These are phyloP conservation scores for Malassezia equina DNA, from an alignment of 1,284 basidiomycete genomes.

Conservation along the genomic window DNA sequence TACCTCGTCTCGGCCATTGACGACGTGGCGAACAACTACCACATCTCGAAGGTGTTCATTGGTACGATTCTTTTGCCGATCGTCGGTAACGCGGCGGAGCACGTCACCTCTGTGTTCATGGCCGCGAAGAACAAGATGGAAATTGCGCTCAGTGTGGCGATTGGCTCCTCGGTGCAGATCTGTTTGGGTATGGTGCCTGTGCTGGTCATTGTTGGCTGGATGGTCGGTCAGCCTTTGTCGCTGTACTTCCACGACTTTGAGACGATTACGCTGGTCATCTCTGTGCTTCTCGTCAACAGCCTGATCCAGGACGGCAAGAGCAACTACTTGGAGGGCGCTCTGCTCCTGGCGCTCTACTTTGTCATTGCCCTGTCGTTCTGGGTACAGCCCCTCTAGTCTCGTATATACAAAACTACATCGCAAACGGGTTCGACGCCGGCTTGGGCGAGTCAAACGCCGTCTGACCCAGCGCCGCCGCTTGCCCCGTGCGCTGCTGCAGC, in stretches of 20 bases:
- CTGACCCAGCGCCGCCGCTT: neutral
- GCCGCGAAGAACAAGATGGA: conserved; percentile 47
- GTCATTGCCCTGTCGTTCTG: conserved; percentile 42
- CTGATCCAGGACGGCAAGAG: conserved; percentile 48
- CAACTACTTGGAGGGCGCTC: conserved; percentile 43
- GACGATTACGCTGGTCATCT: conserved; percentile 39
- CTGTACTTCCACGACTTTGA: conserved; percentile 45
- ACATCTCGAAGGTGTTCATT: conserved; percentile 46
- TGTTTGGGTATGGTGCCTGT: conserved; percentile 44
- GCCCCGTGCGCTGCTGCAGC: conserved; percentile 26
- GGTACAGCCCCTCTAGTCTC: conserved; percentile 18
- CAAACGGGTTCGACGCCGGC: conserved; percentile 9
- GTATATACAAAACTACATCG: conserved; percentile 8
- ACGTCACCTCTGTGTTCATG: conserved; percentile 43
- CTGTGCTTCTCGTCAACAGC: conserved; percentile 47
- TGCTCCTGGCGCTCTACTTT: conserved; percentile 48
- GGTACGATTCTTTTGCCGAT: conserved; percentile 64
- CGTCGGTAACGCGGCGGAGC: conserved; percentile 59
- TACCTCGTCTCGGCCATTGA: conserved; percentile 49
- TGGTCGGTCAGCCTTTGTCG: conserved; percentile 48
- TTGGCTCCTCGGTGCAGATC: conserved; percentile 61
- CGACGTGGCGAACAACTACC: conserved; percentile 41
- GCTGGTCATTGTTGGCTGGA: conserved; percentile 47
- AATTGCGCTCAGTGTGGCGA: conserved; percentile 64
- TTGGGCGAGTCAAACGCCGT: neutral